Base-by-base conservation (phyloP, 768 basidiomycete species). In the Exidia glandulosa region DNA sequence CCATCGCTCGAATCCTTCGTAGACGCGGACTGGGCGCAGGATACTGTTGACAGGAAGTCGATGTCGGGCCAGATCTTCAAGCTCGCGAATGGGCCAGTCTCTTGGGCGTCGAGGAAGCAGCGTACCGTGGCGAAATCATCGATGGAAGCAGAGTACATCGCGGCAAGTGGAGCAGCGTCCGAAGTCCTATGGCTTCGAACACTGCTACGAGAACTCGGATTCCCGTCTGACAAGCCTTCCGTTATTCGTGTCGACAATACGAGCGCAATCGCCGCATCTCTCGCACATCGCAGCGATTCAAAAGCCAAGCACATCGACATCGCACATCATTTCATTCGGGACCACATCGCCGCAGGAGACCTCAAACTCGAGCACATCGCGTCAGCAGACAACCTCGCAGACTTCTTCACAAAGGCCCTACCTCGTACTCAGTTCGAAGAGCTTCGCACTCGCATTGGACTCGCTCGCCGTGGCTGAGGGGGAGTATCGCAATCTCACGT, bases 351-450 rank as follows among this genome's bases (percentile, higher is more conserved):
- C 0, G 63, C 66, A 16, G 56, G 62, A 3, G 59, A 63, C 3
- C 60, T 77, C 31, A 31, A 56, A 1, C 58, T 74, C 5, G 6
- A 34, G 6, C 73, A 74, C 65, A 63, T 73, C 27, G 67, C 72
- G 2, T 72, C 74, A 0, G 45, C 57, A 0, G 65, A 74, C 33
- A 76, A 73, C 61, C 54, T 67, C 9, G 74, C 77, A 0, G 76
- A 79, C 64, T 66, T 75, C 10, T 71, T 79, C 57, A 79, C 75
- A 0, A 78, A 79, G 60, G 59, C 68, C 2, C 67, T 76, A 1
- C 63, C 29, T 16, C 2, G 58, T 10, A 9, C 32, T 37, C 12
- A 50, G 61, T 48, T 36, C 36, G 16, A 32, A 7, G 9, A 60
- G 9, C 45, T 61, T 23, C 29, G 31, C 23, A n/a, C 7, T 23